These are phyloP conservation scores for Phytophthora megakarya DNA, from an alignment of 352 stramenopile species.

Conservation along the genomic window DNA sequence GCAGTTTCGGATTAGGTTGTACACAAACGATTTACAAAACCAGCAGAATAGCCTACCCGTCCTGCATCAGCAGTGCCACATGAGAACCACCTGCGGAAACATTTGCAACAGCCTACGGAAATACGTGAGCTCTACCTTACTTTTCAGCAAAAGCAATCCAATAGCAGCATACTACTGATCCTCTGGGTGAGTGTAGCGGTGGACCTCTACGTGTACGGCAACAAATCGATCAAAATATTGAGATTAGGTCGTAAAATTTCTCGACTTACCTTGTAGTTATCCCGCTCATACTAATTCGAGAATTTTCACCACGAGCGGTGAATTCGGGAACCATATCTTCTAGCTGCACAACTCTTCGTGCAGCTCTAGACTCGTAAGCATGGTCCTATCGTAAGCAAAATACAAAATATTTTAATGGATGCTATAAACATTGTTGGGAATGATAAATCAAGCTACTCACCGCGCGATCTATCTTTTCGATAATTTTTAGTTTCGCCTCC, in stretches of 20 bases:
- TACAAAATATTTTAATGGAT: background rate
- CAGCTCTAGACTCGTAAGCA: constrained; percentile 54
- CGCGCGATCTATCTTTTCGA: constrained; percentile 42
- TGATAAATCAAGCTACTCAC: constrained; percentile 24
- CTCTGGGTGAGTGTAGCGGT: constrained; percentile 62
- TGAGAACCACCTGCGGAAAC: constrained; percentile 86
- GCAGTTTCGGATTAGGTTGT: background rate
- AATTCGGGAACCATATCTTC: constrained; percentile 66
- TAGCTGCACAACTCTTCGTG: constrained; percentile 55
- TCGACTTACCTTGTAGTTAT: constrained; percentile 70
- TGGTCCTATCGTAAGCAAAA: constrained; percentile 38
- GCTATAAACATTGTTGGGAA: background rate
- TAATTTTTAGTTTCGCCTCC: constrained; percentile 39
- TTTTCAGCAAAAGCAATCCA: background rate
- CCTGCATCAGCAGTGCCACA: constrained; percentile 78
- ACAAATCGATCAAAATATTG: background rate
- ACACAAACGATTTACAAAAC: background rate
- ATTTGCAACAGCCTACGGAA: constrained; percentile 53
- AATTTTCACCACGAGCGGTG: constrained; percentile 60
- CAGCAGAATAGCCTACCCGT: constrained; percentile 51
- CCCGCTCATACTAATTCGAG: constrained; percentile 70
- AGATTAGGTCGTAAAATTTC: background rate
- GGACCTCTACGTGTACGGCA: constrained; percentile 43
- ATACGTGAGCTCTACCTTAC: background rate
- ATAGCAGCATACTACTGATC: constrained; percentile 43